phyloP scores from a whole-genome alignment of 768 basidiomycete species.

The Plicaturopsis crispa region DNA sequence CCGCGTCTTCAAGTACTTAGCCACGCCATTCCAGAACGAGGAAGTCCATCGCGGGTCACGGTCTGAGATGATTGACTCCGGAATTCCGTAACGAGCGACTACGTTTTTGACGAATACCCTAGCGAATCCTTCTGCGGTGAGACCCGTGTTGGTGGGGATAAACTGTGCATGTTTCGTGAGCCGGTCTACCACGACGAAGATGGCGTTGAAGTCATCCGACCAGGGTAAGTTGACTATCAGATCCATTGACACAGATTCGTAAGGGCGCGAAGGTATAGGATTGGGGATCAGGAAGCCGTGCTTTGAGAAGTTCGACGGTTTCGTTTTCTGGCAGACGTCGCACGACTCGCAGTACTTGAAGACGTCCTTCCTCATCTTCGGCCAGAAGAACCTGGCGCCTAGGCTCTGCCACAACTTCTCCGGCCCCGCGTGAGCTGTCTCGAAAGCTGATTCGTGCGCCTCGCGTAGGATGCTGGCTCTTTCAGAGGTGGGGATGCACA shows the following conservation, averaged over 20 bases:
- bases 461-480: background rate
- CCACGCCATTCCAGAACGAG: slow-evolving; percentile 19
- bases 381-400: slow-evolving; percentile 3
- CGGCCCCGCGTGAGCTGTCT: slow-evolving; percentile 6
- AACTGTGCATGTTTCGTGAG: slow-evolving; percentile 14
- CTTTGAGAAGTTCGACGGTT: slow-evolving; percentile 1
- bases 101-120: slow-evolving; percentile 5
- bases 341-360: slow-evolving; percentile 9
- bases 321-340: slow-evolving; percentile 18
- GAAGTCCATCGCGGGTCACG: slow-evolving; percentile 13
- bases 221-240: slow-evolving; percentile 17
- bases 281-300: slow-evolving; percentile 6
- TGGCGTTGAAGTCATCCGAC: slow-evolving; percentile 7
- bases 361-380: slow-evolving; percentile 8
- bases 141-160: slow-evolving; percentile 7
- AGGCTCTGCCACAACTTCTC: slow-evolving; percentile 5
- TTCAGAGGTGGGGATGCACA: slow-evolving; percentile 7
- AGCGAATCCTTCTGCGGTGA: slow-evolving; percentile 7
- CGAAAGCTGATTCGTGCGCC: slow-evolving; percentile 4
- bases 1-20: slow-evolving; percentile 9
- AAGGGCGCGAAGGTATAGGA: slow-evolving; percentile 7
- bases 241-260: slow-evolving; percentile 11
- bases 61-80: slow-evolving; percentile 13
- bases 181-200: slow-evolving; percentile 17
- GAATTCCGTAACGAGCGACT: slow-evolving; percentile 13